These are phyloP conservation scores for Penicillium pancosmium DNA, from an alignment of 495 filamentous ascomycete species.

Conservation along the genomic window DNA sequence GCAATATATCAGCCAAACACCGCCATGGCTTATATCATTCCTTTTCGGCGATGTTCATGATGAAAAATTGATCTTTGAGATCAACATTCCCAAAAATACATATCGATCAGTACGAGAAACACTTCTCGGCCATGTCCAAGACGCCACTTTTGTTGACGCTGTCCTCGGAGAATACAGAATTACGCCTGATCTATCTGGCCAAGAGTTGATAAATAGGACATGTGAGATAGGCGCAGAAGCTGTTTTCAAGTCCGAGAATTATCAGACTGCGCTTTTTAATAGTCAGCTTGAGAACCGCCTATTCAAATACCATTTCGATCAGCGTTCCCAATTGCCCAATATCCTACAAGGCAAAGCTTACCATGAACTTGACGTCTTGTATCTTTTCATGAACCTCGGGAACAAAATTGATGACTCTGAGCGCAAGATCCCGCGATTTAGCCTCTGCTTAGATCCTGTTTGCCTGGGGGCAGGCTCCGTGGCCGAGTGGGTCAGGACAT, in stretches of 20 bases:
- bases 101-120: conserved; percentile 11
- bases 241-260: conserved; percentile 18
- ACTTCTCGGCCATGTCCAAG: conserved; percentile 7
- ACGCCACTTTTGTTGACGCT: conserved; percentile 10
- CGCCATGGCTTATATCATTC: conserved; percentile 9
- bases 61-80: conserved; percentile 16
- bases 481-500: conserved; percentile 2
- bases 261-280: conserved; percentile 12
- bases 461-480: conserved; percentile 9
- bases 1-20: background rate
- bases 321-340: conserved; percentile 13
- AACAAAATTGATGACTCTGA: conserved; percentile 11
- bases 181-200: background rate
- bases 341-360: conserved; percentile 9
- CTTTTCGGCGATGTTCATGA: conserved; percentile 18
- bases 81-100: conserved; percentile 13
- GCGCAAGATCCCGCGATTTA: conserved; percentile 2
- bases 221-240: conserved; percentile 10
- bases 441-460: conserved; percentile 14
- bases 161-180: conserved; percentile 13
- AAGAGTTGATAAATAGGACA: conserved; percentile 5
- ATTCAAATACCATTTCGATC: conserved; percentile 22
- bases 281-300: conserved; percentile 8
- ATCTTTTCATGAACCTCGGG: conserved; percentile 13
- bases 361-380: conserved; percentile 16